phyloP scores from a whole-genome alignment of 1,139 yeast genomes.

The Hansenula anomala region DNA sequence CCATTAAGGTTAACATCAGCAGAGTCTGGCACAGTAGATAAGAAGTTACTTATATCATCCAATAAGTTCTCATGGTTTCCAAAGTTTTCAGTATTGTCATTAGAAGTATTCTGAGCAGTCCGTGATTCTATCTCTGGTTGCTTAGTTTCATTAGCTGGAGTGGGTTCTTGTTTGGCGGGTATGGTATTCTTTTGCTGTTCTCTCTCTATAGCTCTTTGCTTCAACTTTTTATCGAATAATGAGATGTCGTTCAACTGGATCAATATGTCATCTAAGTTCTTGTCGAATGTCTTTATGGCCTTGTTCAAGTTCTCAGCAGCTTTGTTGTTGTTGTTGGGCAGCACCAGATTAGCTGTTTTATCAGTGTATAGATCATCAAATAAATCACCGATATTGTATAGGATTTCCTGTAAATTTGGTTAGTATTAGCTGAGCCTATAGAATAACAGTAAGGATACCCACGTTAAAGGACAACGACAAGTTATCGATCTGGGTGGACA shows the following conservation, averaged over 20 bases:
- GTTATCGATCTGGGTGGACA: conserved; percentile 20
- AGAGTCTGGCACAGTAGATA: conserved; percentile 23
- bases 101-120: too few species aligned
- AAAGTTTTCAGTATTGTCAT: conserved; percentile 8
- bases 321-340: conserved; percentile 25
- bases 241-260: conserved; percentile 21
- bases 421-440: background rate
- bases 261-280: conserved; percentile 15
- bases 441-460: background rate
- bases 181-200: conserved; percentile 6
- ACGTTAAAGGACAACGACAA: conserved; percentile 19
- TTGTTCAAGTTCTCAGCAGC: conserved; percentile 14
- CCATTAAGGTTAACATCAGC: conserved; percentile 14
- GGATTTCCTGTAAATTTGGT: conserved; percentile 15
- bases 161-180: background rate
- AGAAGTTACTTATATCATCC: conserved; percentile 25
- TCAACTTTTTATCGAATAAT: conserved; percentile 14
- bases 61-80: conserved; percentile 21
- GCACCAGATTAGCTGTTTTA: conserved; percentile 22
- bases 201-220: conserved; percentile 11
- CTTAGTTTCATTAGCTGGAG: too few species aligned
- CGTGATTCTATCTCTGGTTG: too few species aligned
- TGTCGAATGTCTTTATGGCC: conserved; percentile 27
- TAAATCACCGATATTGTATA: conserved; percentile 16
- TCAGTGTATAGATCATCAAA: conserved; percentile 19